Evolutionary conservation across 768 basidiomycete species (phyloP), one percentile per base, ranked within the genome.

Genomic region (Lanmaoa rubissima): DNA sequence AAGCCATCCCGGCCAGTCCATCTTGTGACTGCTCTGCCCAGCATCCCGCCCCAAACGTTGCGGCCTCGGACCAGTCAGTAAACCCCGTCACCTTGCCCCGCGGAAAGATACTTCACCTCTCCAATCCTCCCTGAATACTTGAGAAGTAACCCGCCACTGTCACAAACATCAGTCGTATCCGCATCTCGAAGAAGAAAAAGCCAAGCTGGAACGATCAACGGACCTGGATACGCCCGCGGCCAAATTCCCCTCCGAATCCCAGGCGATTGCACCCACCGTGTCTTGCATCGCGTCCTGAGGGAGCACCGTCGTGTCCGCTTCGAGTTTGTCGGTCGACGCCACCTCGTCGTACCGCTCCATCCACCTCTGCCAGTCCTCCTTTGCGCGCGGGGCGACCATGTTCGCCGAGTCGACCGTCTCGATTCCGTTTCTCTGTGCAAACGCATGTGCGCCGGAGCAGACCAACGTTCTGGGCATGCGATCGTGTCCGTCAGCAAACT

Each of bases 161-260:
- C 47, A 40, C 3, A 19, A 19, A 31, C 12, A 13, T 62, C 48
- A 51, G 54, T 26, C 35, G 5, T 28, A 2, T 26, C 5, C 13
- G 2, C 7, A 10, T 24, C 14, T 19, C 24, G 12, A 31, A 26
- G 5, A 16, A 31, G 26, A 24, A 5, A 16, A 31, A n/a, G 12
- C 7, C 16, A 31, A 16, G 9, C 24, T 14, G 7, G 31, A 38
- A 21, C 49, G 10, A 39, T 46, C 17, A 26, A 38, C 68, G 48
- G 34, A 83, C 87, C 87, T 90, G 32, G 89, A 92, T 16, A 90
- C 88, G 2, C 89, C 89, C n/a, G 87, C 83, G 13, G 86, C 83
- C 51, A 85, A 63, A 16, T 77, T 75, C 4, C 73, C 78, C 31
- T 63, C 56, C 1, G 65, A 62, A 60, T 80, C 77, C 70, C 79